Evolutionary conservation across 306 rosid genomes (phyloP).

Genomic region (Dalbergia oliveri): DNA sequence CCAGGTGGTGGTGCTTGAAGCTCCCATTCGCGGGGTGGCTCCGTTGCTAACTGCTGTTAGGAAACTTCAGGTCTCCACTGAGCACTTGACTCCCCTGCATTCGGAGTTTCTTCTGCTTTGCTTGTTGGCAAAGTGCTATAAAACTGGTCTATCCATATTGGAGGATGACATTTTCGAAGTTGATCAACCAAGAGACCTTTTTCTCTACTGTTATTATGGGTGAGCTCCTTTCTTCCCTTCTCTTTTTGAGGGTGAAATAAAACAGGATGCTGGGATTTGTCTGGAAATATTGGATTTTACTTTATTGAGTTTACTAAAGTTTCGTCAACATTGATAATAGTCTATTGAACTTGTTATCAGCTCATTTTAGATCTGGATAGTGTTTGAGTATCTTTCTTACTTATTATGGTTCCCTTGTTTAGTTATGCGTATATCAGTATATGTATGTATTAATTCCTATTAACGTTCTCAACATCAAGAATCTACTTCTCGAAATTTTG

Average conservation of each 20-base stretch:
- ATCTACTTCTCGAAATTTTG: neutral
- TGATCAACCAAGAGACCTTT: constrained; percentile 90
- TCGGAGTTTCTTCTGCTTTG: constrained; percentile 91
- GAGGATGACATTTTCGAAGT: constrained; percentile 79
- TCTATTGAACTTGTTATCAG: neutral
- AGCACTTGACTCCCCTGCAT: constrained; percentile 83
- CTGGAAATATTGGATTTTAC: neutral
- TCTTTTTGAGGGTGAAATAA: neutral
- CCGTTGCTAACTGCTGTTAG: constrained; percentile 77
- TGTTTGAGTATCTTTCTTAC: neutral
- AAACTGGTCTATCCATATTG: constrained; percentile 80
- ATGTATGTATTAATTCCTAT: neutral
- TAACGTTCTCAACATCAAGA: neutral
- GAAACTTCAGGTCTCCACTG: constrained; percentile 76
- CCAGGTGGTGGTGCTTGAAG: constrained; percentile 71
- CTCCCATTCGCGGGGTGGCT: constrained; percentile 89
- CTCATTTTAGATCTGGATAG: neutral
- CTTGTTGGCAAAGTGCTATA: constrained; percentile 83
- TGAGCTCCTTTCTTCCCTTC: constrained; percentile 50
- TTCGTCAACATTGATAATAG: neutral
- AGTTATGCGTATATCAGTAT: neutral
- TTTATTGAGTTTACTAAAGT: neutral
- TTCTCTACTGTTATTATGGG: constrained; percentile 97
- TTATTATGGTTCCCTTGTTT: neutral
- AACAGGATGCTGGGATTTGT: neutral